These are phyloP conservation scores for Fusarium beomiforme DNA, from an alignment of 2,329 filamentous ascomycete genomes.

Conservation along the genomic window DNA sequence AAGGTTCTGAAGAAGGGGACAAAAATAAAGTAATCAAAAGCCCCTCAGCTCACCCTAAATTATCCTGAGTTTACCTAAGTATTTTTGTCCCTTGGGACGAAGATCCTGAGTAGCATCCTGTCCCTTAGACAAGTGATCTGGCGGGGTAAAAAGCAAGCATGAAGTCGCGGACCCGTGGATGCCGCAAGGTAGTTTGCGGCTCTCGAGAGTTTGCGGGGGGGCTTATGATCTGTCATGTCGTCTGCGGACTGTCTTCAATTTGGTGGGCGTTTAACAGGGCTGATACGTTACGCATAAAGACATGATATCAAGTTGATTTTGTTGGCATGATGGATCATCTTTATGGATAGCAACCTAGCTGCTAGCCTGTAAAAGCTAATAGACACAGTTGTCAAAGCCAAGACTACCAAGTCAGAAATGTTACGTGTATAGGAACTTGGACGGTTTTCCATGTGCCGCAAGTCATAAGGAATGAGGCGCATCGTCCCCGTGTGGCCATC, in stretches of 20 bases:
- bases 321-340: neutral
- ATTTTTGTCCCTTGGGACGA: too few species aligned
- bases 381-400: neutral
- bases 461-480: neutral
- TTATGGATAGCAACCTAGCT: neutral
- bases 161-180: conserved; percentile 32
- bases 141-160: conserved; percentile 34
- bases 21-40: too few species aligned
- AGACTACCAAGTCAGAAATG: neutral
- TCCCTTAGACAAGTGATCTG: conserved; percentile 26
- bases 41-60: too few species aligned
- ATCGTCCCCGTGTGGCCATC: conserved; percentile 2
- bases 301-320: neutral
- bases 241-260: conserved; percentile 15
- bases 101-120: too few species aligned
- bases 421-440: neutral
- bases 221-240: conserved; percentile 21
- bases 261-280: neutral
- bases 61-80: too few species aligned
- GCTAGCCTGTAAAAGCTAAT: neutral
- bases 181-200: conserved; percentile 26
- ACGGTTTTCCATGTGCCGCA: neutral
- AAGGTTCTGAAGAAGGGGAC: too few species aligned
- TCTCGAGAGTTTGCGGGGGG: conserved; percentile 29
- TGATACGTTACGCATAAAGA: conserved; percentile 8